Percentiles rank a stretch among this genome's conserved stretches.
Evolutionary conservation across 2,329 filamentous ascomycete genomes (phyloP).

Genomic region (Epichloe bromicola): DNA sequence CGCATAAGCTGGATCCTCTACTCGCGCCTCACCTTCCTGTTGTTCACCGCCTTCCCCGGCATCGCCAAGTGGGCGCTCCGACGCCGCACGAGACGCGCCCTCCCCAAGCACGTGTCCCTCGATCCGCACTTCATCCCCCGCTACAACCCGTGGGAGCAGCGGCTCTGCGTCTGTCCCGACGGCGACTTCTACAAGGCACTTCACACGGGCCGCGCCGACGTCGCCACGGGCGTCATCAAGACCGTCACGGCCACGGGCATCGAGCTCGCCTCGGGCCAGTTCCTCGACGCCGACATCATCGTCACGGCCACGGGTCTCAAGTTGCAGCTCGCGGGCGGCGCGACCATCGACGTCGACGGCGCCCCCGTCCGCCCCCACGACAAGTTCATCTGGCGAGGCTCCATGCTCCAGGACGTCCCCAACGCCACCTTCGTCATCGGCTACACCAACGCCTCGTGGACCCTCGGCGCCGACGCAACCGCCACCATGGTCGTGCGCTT

Average conservation of each 20-base stretch:
- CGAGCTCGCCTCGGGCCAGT: constrained; percentile 27
- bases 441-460: constrained; percentile 54
- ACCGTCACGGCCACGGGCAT: constrained; percentile 33
- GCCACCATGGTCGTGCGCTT: constrained; percentile 3
- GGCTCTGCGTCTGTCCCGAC: constrained; percentile 50
- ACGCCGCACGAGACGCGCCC: constrained; percentile 27
- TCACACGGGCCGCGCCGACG: constrained; percentile 22
- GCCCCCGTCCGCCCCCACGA: constrained; percentile 27
- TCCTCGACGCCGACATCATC: constrained; percentile 48
- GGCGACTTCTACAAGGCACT: constrained; percentile 38
- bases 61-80: constrained; percentile 28
- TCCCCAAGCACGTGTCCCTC: constrained; percentile 29
- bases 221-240: constrained; percentile 36
- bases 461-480: constrained; percentile 37
- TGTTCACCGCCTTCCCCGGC: not conserved
- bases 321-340: constrained; percentile 38
- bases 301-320: constrained; percentile 53
- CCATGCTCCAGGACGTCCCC: constrained; percentile 50
- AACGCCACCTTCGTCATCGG: constrained; percentile 47
- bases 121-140: constrained; percentile 51
- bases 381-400: constrained; percentile 45
- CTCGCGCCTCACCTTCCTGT: constrained; percentile 24
- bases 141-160: constrained; percentile 57
- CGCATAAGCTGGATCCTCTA: constrained; percentile 25
- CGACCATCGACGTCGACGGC: constrained; percentile 34